Evolutionary conservation across 2,329 filamentous ascomycete genomes (phyloP).

Genomic region (Orbilia javanica): DNA sequence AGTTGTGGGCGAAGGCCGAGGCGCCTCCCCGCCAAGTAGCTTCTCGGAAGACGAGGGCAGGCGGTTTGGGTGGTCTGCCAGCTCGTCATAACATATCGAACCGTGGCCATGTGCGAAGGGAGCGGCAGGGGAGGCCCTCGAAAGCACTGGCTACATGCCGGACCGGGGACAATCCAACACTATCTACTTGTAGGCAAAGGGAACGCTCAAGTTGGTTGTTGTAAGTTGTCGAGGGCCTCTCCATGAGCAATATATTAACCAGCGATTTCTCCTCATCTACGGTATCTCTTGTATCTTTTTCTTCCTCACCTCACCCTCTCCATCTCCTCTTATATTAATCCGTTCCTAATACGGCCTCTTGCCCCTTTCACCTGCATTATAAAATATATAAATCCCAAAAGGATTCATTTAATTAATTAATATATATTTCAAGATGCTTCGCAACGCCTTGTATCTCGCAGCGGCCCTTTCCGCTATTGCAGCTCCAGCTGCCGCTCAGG

Average conservation of each 20-base stretch:
- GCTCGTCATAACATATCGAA: constrained; percentile 26
- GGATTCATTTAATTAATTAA: constrained; percentile 30
- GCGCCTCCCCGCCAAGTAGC: constrained; percentile 29
- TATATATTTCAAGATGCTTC: constrained; percentile 54
- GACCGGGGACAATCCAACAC: constrained; percentile 50
- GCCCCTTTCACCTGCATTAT: constrained; percentile 41
- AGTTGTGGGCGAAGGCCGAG: constrained; percentile 27
- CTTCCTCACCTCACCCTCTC: constrained; percentile 18
- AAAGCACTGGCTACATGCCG: constrained; percentile 30
- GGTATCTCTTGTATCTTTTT: constrained; percentile 44
- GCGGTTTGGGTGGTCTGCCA: constrained; percentile 25
- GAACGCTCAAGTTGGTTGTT: constrained; percentile 10
- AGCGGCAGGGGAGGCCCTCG: constrained; percentile 24
- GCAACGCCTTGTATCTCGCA: constrained; percentile 42
- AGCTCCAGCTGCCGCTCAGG: constrained; percentile 37
- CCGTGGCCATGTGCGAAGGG: constrained; percentile 30
- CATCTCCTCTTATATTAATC: constrained; percentile 37
- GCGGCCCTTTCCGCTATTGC: constrained; percentile 48
- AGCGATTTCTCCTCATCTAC: constrained; percentile 30
- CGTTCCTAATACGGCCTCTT: constrained; percentile 26
- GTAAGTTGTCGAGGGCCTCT: constrained; percentile 31
- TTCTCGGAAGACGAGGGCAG: constrained; percentile 36
- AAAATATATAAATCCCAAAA: constrained; percentile 37
- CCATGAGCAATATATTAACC: constrained; percentile 53
- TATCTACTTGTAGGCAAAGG: constrained; percentile 5